Evolutionary conservation across 2,329 filamentous ascomycete genomes (phyloP), one percentile per base, ranked within the genome.

Genomic region (Monosporascus sp.): DNA sequence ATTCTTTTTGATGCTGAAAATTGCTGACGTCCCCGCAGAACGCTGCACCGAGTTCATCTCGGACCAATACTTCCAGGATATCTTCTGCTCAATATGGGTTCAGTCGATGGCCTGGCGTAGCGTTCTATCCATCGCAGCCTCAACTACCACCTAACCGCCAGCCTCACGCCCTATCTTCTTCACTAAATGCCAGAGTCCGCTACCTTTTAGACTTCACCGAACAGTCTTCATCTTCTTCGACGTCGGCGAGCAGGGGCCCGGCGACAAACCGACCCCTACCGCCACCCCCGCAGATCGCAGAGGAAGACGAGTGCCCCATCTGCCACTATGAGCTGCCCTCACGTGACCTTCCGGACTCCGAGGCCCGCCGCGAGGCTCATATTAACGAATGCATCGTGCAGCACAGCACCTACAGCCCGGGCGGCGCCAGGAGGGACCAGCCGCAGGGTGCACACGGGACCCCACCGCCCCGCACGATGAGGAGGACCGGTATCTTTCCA

Each of bases 241-340:
- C 73, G 71, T 24, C 72, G 69, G 27, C 64, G 11, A 24, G 43
- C 22, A 24, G 41, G 41, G 41, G 3, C 22, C 22, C 43, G 71
- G 38, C 74, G 72, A 59, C 60, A 44, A 61, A 67, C 44, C 56
- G 66, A 20, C 66, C 66, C 7, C 56, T 67, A 1, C 68, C 66
- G 26, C 74, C 72, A 4, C 76, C 75, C 11, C 77, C 73, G 1
- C 81, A 79, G 52, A 77, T 81, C 62, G 75, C 78, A 6, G 89
- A 92, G 66, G 88, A 91, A 64, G 88, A 92, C 65, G 86, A 90
- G 62, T 93, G 89, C 57, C 88, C 88, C 0, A 81, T 92, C 45
- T 93, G 89, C 62, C 87, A 89, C 63, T 72, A 76, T 38, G 87
- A 91, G 69, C 76, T 91, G 3, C 87, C 88, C 0, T 79, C 82